These are phyloP conservation scores for Tilletia indica DNA, from an alignment of 1,284 basidiomycete genomes.

Conservation along the genomic window DNA sequence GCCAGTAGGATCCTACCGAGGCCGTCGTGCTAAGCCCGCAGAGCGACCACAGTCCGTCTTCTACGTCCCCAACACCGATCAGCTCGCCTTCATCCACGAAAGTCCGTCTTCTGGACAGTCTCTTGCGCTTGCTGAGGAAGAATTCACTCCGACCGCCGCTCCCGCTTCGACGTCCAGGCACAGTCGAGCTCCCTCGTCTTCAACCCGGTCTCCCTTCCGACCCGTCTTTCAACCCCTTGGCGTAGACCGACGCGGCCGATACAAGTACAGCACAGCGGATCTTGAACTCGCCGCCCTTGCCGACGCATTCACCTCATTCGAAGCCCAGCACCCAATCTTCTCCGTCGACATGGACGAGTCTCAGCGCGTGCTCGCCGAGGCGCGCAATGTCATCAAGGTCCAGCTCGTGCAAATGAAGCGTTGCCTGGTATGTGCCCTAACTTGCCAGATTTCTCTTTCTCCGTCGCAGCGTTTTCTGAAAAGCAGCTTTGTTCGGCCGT, in stretches of 20 bases:
- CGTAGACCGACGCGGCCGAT: background rate
- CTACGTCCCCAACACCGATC: constrained; percentile 14
- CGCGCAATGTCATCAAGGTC: constrained; percentile 53
- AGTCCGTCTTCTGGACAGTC: background rate
- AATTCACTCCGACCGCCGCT: background rate
- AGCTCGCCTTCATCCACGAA: constrained; percentile 11
- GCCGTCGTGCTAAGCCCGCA: background rate
- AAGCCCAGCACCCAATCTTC: constrained; percentile 13
- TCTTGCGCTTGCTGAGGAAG: constrained; percentile 13
- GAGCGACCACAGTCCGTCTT: constrained; percentile 14
- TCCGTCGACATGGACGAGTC: constrained; percentile 51
- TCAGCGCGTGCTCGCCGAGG: constrained; percentile 49
- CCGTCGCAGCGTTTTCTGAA: too few species aligned
- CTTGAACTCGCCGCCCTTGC: constrained; percentile 11
- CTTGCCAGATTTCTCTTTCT: too few species aligned
- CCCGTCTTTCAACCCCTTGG: constrained; percentile 13
- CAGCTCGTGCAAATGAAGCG: constrained; percentile 54
- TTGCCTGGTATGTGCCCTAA: constrained; percentile 29
- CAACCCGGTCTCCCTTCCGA: constrained; percentile 5
- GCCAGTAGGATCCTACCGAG: constrained; percentile 15
- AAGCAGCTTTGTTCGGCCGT: background rate
- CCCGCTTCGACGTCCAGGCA: background rate
- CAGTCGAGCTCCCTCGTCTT: background rate
- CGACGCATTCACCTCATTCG: constrained; percentile 14
- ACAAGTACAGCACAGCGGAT: background rate